Evolutionary conservation across 768 basidiomycete genomes (phyloP).

Genomic region (Crucibulum laeve): DNA sequence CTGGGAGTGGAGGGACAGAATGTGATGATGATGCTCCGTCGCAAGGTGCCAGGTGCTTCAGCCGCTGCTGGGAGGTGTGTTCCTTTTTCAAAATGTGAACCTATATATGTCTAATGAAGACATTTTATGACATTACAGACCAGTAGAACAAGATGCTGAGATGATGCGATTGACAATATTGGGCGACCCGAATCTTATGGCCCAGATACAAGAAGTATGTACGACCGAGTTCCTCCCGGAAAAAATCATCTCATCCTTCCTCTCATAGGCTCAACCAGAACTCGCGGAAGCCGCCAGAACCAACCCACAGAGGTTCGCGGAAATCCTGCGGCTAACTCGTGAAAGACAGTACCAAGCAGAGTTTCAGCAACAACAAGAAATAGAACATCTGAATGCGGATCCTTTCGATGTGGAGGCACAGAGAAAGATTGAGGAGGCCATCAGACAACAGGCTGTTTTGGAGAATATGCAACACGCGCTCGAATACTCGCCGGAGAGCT

Average conservation of each 20-base stretch:
- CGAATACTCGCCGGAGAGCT: slow-evolving; percentile 90
- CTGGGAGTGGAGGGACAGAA: slow-evolving; percentile 56
- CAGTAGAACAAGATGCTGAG: slow-evolving; percentile 78
- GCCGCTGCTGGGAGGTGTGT: slow-evolving; percentile 39
- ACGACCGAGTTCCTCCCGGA: background rate
- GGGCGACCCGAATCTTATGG: slow-evolving; percentile 79
- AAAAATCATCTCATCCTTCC: background rate
- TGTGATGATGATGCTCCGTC: slow-evolving; percentile 65
- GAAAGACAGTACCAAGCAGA: slow-evolving; percentile 52
- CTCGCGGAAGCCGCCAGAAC: slow-evolving; percentile 65
- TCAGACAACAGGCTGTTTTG: slow-evolving; percentile 80
- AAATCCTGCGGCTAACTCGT: slow-evolving; percentile 60
- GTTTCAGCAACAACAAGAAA: slow-evolving; percentile 53
- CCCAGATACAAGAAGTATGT: slow-evolving; percentile 63
- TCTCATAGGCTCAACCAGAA: slow-evolving; percentile 71
- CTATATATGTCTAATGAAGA: background rate
- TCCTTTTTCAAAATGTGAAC: background rate
- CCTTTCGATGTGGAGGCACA: slow-evolving; percentile 94
- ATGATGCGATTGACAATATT: slow-evolving; percentile 87
- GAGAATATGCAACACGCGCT: slow-evolving; percentile 95
- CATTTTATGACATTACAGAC: slow-evolving; percentile 29
- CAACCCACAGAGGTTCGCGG: slow-evolving; percentile 71
- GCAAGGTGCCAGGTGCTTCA: slow-evolving; percentile 42
- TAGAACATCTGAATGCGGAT: slow-evolving; percentile 73
- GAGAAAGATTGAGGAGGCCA: slow-evolving; percentile 88